Conservation (phyloP, 176 grass and related monocot species). For the Hordeum vulgare region MorexV3_pseudomolecules_assembly NC_058520.1:511211182-511211681, state of each 20-base stretch:
- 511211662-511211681: conserved; percentile 36
- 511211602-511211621: not conserved
- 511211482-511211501: not conserved
- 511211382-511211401: no score
- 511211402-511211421: not conserved
- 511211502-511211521: not conserved
- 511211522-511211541: not conserved
- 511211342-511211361: no score
- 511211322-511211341: no score
- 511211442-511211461: not conserved
- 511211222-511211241: no score
- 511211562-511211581: conserved; percentile 21
- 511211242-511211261: no score
- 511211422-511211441: no score
- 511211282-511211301: no score
- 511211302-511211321: no score
- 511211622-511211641: not conserved
- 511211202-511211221: no score
- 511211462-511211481: not conserved
- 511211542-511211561: conserved; percentile 12
- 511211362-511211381: no score
- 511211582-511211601: not conserved
- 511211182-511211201: no score
- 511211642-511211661: conserved; percentile 3
- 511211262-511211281: no score